These are phyloP conservation scores for Pestalotiopsis fici DNA, from an alignment of 2,329 filamentous ascomycete species.

Conservation along the genomic window DNA sequence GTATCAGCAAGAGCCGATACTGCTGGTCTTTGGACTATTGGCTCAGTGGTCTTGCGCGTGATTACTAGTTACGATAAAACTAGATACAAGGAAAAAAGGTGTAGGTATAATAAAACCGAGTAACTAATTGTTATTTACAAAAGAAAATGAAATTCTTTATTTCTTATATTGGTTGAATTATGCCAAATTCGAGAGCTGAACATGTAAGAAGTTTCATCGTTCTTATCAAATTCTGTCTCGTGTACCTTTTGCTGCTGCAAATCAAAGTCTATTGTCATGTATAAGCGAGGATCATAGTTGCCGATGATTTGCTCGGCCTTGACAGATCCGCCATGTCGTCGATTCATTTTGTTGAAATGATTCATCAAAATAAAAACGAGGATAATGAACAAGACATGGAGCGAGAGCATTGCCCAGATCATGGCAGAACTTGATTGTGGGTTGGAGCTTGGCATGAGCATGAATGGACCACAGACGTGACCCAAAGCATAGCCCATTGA, in stretches of 20 bases:
- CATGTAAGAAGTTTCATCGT: background rate
- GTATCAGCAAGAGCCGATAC: too few relatives aligned
- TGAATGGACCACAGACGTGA: background rate
- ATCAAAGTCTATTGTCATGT: background rate
- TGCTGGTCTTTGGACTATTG: too few relatives aligned
- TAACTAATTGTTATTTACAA: background rate
- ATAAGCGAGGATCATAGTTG: background rate
- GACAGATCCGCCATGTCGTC: background rate
- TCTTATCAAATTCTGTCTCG: background rate
- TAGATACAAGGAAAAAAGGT: too few relatives aligned
- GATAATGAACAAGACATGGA: background rate
- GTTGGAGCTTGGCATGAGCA: background rate
- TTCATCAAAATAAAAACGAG: background rate
- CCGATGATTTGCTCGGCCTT: background rate
- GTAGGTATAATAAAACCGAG: background rate
- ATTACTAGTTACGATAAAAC: too few relatives aligned
- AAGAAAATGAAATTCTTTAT: background rate
- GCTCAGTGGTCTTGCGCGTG: too few relatives aligned
- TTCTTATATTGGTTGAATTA: background rate
- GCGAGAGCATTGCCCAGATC: background rate
- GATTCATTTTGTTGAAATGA: background rate
- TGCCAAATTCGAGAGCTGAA: background rate
- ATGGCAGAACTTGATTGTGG: background rate
- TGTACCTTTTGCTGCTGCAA: background rate
- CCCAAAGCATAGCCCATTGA: background rate